phyloP scores from a whole-genome alignment of 1,139 yeast genomes.

The Saccharomycopsis hybrid region DNA sequence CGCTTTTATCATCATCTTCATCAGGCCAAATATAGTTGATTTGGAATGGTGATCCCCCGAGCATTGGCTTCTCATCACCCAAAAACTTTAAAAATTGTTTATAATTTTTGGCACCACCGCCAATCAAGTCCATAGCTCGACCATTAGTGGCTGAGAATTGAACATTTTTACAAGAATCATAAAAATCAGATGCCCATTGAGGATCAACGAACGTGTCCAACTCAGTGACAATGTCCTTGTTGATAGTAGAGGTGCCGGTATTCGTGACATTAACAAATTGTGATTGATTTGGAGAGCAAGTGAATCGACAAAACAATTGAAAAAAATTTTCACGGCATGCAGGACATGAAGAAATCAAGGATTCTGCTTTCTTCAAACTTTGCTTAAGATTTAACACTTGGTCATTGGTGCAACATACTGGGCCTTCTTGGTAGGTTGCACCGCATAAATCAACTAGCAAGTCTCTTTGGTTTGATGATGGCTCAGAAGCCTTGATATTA shows the following conservation, averaged over 20 bases:
- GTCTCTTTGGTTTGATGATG: constrained; percentile 40
- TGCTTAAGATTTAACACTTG: constrained; percentile 43
- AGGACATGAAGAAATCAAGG: constrained; percentile 85
- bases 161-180: constrained; percentile 80
- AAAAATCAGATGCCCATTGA: constrained; percentile 56
- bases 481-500: constrained; percentile 40
- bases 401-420: constrained; percentile 46
- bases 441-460: constrained; percentile 67
- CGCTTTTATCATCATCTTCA: no score
- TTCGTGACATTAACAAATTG: constrained; percentile 61
- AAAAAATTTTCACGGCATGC: constrained; percentile 86
- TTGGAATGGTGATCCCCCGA: constrained; percentile 96
- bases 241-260: constrained; percentile 47
- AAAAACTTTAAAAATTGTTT: constrained; percentile 72
- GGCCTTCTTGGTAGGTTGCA: constrained; percentile 42
- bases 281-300: constrained; percentile 85
- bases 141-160: constrained; percentile 95
- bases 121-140: constrained; percentile 91
- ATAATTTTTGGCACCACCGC: constrained; percentile 86
- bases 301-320: constrained; percentile 79
- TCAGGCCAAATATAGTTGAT: constrained; percentile 60
- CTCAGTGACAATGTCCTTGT: constrained; percentile 61
- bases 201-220: constrained; percentile 58
- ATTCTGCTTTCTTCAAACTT: constrained; percentile 68
- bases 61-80: constrained; percentile 87